Percentiles rank a stretch among this genome's conserved stretches.
Evolutionary conservation across 2,329 filamentous ascomycete species (phyloP).

Genomic region (Metarhizium rileyi): DNA sequence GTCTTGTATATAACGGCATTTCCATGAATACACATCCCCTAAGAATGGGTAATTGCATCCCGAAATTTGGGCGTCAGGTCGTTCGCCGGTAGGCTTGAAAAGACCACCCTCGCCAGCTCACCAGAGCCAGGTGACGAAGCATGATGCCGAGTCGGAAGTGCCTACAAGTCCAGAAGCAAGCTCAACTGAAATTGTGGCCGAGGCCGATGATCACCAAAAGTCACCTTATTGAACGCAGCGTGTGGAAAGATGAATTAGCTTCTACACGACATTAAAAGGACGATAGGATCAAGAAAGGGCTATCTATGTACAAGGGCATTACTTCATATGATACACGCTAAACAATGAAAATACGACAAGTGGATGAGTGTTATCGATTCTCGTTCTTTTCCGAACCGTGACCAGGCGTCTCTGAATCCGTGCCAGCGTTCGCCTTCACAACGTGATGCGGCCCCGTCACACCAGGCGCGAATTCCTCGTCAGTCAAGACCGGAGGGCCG

Average conservation of each 20-base stretch:
- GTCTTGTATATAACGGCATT: slow-evolving; percentile 6
- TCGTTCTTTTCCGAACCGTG: slow-evolving; percentile 1
- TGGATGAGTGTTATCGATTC: background rate
- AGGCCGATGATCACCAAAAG: no score
- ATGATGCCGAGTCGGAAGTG: no score
- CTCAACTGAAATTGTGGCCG: no score
- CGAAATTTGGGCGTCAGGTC: background rate
- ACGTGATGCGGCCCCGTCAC: background rate
- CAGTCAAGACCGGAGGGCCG: slow-evolving; percentile 35
- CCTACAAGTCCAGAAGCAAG: no score
- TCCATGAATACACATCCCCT: background rate
- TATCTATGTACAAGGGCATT: background rate
- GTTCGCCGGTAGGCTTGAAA: no score
- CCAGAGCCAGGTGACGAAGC: no score
- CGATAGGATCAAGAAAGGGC: background rate
- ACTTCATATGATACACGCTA: background rate
- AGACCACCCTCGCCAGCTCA: no score
- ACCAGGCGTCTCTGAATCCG: slow-evolving; percentile 4
- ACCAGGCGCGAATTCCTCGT: background rate
- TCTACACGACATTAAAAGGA: no score
- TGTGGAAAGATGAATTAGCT: no score
- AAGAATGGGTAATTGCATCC: background rate
- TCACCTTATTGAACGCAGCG: background rate
- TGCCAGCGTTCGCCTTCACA: background rate
- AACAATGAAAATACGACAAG: background rate